These are phyloP conservation scores for Aspergillus olivimuriae DNA, from an alignment of 495 filamentous ascomycete genomes.

Conservation along the genomic window DNA sequence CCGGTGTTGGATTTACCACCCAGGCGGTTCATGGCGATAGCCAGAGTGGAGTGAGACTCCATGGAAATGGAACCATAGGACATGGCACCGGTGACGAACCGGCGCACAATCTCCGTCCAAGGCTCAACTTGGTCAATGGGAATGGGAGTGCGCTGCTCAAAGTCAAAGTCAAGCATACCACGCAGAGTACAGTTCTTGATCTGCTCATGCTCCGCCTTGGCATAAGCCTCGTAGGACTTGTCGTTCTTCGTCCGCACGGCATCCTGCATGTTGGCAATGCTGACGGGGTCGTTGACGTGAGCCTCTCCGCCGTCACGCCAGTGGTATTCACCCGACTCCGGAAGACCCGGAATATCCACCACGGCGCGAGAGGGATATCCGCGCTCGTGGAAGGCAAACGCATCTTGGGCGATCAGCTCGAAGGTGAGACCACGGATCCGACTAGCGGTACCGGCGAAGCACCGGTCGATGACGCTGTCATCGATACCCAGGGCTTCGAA, in stretches of 20 bases:
- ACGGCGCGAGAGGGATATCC: slow-evolving; percentile 84
- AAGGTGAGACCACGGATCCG: slow-evolving; percentile 96
- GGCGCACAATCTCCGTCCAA: slow-evolving; percentile 97
- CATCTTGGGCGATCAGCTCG: slow-evolving; percentile 91
- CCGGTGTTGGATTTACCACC: slow-evolving; percentile 99
- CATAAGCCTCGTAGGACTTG: slow-evolving; percentile 99
- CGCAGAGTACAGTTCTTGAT: slow-evolving; percentile 98
- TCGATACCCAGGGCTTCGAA: slow-evolving; percentile 98
- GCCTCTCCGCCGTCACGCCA: slow-evolving; percentile 98
- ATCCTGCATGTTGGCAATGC: slow-evolving; percentile 97
- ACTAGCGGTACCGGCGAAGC: slow-evolving; percentile 92
- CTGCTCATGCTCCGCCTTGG: slow-evolving; percentile 87
- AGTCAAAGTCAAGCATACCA: slow-evolving; percentile 96
- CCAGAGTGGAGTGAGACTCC: slow-evolving; percentile 97
- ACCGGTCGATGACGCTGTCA: slow-evolving; percentile 90
- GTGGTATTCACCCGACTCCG: slow-evolving; percentile 97
- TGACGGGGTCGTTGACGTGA: slow-evolving; percentile 94
- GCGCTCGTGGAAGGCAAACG: slow-evolving; percentile 93
- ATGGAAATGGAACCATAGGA: slow-evolving; percentile 99
- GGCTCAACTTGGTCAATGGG: slow-evolving; percentile 98
- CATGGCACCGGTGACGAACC: slow-evolving; percentile 99
- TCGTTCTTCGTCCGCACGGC: slow-evolving; percentile 98
- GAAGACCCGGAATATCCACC: slow-evolving; percentile 72
- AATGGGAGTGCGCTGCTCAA: slow-evolving; percentile 78
- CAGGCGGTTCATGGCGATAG: slow-evolving; percentile 95